Evolutionary conservation across 2,329 filamentous ascomycete genomes (phyloP).

Genomic region (Orbilia oligospora): DNA sequence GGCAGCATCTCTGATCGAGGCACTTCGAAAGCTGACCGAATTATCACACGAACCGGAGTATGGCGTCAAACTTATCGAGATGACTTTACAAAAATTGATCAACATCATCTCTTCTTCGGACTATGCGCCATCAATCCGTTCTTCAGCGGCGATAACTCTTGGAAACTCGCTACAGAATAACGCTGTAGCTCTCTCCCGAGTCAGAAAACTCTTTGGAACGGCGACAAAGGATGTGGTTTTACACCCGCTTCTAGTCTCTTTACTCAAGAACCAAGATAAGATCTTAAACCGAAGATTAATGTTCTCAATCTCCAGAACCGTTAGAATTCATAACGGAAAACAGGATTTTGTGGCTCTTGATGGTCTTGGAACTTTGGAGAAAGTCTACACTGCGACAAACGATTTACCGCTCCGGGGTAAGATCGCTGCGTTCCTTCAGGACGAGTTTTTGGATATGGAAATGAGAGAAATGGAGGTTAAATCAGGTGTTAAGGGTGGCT

Average conservation of each 20-base stretch:
- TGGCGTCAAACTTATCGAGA: constrained; percentile 75
- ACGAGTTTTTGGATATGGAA: constrained; percentile 77
- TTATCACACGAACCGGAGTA: constrained; percentile 80
- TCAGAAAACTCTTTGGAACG: constrained; percentile 63
- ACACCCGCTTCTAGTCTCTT: constrained; percentile 56
- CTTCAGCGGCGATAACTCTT: constrained; percentile 73
- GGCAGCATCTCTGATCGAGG: constrained; percentile 61
- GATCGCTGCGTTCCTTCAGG: constrained; percentile 74
- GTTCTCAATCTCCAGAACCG: constrained; percentile 72
- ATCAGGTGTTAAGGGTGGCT: constrained; percentile 2
- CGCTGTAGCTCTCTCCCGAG: constrained; percentile 71
- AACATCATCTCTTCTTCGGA: constrained; percentile 68
- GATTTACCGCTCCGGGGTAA: constrained; percentile 73
- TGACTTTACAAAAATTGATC: constrained; percentile 73
- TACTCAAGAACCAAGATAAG: constrained; percentile 60
- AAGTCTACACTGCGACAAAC: constrained; percentile 70
- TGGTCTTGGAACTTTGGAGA: constrained; percentile 73
- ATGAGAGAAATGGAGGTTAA: constrained; percentile 69
- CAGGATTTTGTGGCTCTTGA: constrained; percentile 72
- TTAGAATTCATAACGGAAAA: constrained; percentile 72
- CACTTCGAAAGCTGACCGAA: constrained; percentile 74
- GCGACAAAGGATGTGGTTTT: constrained; percentile 67
- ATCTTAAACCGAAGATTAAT: constrained; percentile 62
- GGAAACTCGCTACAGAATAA: constrained; percentile 77
- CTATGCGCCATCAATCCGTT: constrained; percentile 64